Conservation (phyloP, 331 rosid species). For the Malus hybrid region DNA sequence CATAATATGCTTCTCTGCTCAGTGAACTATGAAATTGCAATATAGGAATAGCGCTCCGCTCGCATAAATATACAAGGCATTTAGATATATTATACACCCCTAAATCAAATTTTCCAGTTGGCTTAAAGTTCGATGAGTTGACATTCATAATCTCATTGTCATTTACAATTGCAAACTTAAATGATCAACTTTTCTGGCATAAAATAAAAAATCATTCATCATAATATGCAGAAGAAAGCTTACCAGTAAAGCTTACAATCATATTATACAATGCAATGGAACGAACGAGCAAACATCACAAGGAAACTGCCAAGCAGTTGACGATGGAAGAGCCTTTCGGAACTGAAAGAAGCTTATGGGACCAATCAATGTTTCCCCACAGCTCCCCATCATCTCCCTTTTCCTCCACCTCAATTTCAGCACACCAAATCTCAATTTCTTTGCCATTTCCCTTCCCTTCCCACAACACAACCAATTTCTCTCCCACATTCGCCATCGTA, state of each 20-base stretch:
- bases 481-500: slow-evolving; percentile 69
- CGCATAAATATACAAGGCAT: not conserved
- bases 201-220: not conserved
- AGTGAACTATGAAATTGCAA: not conserved
- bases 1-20: not conserved
- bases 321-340: slow-evolving; percentile 47
- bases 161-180: not conserved
- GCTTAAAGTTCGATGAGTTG: not conserved
- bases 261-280: not conserved
- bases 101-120: not conserved
- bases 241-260: not conserved
- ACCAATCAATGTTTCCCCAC: slow-evolving; percentile 50
- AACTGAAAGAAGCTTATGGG: slow-evolving; percentile 36
- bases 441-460: slow-evolving; percentile 36
- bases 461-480: slow-evolving; percentile 65
- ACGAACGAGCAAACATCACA: slow-evolving; percentile 20
- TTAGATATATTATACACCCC: too few relatives aligned
- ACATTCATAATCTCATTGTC: not conserved
- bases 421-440: slow-evolving; percentile 61
- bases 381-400: slow-evolving; percentile 30
- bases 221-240: not conserved
- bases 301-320: slow-evolving; percentile 44
- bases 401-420: slow-evolving; percentile 51
- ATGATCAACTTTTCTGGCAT: not conserved
- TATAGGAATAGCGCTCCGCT: too few relatives aligned